Evolutionary conservation across 2,329 filamentous ascomycete genomes (phyloP), one percentile per base, ranked within the genome.

Genomic region (Capronia epimyces): DNA sequence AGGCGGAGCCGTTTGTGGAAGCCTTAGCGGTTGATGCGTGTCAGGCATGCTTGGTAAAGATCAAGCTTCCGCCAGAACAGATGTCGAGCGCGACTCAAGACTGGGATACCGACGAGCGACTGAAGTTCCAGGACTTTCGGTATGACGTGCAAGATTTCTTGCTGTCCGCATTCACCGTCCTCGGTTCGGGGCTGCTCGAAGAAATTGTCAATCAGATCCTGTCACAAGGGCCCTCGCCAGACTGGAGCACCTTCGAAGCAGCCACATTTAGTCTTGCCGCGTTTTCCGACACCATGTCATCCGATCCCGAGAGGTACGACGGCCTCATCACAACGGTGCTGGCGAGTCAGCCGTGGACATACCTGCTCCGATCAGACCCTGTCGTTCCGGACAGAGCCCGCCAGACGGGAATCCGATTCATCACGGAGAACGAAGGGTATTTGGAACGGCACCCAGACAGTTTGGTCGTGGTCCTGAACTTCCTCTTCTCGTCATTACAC

Each of bases 71-170:
- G 16, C 34, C 67, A 13, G 60, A 63, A 25, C 65, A 66, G 8
- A 57, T 61, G 47, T 54, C 53, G n/a, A 52, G 24, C n/a, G 32
- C 47, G 6, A 61, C 55, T 3, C 46, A 48, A 27, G 52, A 49
- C 20, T 74, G 71, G 71, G 64, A 65, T 40, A 66, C 68, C 25
- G 71, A 74, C 43, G 71, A 74, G 22, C 61, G 69, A 24, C 64
- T 62, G 47, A 67, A 70, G 48, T 74, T 74, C 49, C 64, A 64
- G 41, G 62, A 66, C 15, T 74, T 73, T 50, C 69, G 72, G 15
- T 67, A 68, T 22, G 70, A 74, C 39, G 70, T 68, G n/a, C 67
- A 67, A 43, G 72, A 74, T 53, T 74, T 72, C 45, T 62, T 74
- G 9, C 64, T 72, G 12, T 67, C 70, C 5, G 66, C 67, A 1